These are phyloP conservation scores for Xylogone sp. DNA, from an alignment of 2,329 filamentous ascomycete species.

Conservation along the genomic window DNA sequence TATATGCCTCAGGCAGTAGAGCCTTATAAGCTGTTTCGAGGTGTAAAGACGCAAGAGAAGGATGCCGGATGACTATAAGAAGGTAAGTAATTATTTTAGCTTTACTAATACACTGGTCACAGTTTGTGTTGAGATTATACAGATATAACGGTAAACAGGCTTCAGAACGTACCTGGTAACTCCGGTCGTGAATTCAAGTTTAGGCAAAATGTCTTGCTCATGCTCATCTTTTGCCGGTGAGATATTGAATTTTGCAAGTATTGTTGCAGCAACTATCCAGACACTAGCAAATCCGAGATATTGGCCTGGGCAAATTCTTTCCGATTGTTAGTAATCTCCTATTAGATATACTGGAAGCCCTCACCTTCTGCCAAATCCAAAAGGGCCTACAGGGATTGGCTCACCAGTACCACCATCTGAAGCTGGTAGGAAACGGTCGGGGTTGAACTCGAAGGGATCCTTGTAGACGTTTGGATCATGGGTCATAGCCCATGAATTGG, in stretches of 20 bases:
- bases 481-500: constrained; percentile 52
- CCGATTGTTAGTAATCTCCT: constrained; percentile 7
- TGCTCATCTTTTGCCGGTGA: constrained; percentile 28
- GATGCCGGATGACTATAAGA: too few species aligned
- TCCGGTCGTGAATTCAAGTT: constrained; percentile 18
- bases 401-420: constrained; percentile 37
- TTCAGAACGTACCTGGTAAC: constrained; percentile 12
- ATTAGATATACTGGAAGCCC: background rate
- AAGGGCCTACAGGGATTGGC: constrained; percentile 42
- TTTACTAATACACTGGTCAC: too few species aligned
- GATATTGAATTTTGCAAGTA: constrained; percentile 36
- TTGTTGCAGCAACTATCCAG: constrained; percentile 36
- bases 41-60: too few species aligned
- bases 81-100: too few species aligned
- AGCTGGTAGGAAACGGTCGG: constrained; percentile 39
- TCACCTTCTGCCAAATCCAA: constrained; percentile 47
- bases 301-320: constrained; percentile 41
- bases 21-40: too few species aligned
- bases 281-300: constrained; percentile 43
- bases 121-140: too few species aligned
- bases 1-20: too few species aligned
- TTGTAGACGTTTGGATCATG: constrained; percentile 40
- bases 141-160: too few species aligned
- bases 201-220: constrained; percentile 30
- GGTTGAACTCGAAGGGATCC: constrained; percentile 40